phyloP scores from a whole-genome alignment of 2,329 filamentous ascomycete species.

The Niveomyces coronatus region DNA sequence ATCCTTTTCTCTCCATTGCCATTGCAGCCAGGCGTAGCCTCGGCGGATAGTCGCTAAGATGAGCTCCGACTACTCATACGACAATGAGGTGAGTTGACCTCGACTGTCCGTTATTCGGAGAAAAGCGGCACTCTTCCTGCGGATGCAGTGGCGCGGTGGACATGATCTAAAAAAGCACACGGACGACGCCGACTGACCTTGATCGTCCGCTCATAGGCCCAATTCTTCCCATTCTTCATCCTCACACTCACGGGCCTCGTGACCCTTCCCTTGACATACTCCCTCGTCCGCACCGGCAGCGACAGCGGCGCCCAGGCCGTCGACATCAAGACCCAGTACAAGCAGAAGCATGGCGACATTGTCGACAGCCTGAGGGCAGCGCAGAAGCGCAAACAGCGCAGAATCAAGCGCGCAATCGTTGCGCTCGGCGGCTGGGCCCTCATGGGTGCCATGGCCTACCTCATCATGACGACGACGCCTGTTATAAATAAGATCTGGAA shows the following conservation, averaged over 20 bases:
- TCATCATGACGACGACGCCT: slow-evolving; percentile 70
- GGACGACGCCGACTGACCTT: no score
- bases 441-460: slow-evolving; percentile 85
- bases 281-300: slow-evolving; percentile 67
- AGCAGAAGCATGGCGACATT: slow-evolving; percentile 71
- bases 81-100: slow-evolving; percentile 79
- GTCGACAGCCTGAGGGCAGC: slow-evolving; percentile 74
- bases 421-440: slow-evolving; percentile 69
- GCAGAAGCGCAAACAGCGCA: slow-evolving; percentile 82
- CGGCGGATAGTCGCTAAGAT: slow-evolving; percentile 45
- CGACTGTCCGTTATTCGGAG: no score
- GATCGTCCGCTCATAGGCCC: slow-evolving; percentile 58
- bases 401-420: slow-evolving; percentile 71
- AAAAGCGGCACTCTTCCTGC: background rate
- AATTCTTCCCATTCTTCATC: slow-evolving; percentile 99
- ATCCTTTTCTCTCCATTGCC: background rate
- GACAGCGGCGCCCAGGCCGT: slow-evolving; percentile 71
- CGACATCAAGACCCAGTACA: slow-evolving; percentile 72
- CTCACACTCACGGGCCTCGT: slow-evolving; percentile 80
- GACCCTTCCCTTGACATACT: slow-evolving; percentile 84
- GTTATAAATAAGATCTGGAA: slow-evolving; percentile 78
- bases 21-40: slow-evolving; percentile 19
- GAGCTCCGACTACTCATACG: slow-evolving; percentile 95
- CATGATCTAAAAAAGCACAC: no score
- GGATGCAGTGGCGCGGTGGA: no score